Percentiles rank a stretch among this genome's conserved stretches.
These are phyloP conservation scores for Aquilaria malaccensis DNA, from an alignment of 345 rosid species.

Conservation along the genomic window DNA sequence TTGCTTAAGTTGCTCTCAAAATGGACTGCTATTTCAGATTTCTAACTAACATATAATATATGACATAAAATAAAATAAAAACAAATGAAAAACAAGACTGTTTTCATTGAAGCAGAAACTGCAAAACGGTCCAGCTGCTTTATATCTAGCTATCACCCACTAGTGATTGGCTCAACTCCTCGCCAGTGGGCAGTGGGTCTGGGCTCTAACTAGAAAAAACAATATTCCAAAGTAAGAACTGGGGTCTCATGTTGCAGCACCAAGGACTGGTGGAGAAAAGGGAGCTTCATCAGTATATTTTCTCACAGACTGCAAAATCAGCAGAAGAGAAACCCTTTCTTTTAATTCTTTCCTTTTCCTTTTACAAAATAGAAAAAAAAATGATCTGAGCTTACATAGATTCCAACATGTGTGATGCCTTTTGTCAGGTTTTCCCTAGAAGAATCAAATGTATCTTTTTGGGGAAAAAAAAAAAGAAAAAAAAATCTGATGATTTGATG, in stretches of 20 bases:
- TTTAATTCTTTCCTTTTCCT: no score
- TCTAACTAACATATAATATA: background rate
- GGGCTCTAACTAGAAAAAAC: constrained; percentile 17
- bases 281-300: background rate
- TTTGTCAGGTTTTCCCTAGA: no score
- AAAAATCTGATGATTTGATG: no score
- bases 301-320: no score
- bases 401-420: no score
- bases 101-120: background rate
- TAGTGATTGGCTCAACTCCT: constrained; percentile 23
- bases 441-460: no score
- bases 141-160: constrained; percentile 7
- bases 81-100: background rate
- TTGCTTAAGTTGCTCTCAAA: constrained; percentile 8
- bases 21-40: background rate
- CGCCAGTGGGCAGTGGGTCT: constrained; percentile 11
- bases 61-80: background rate
- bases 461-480: no score
- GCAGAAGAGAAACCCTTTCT: no score
- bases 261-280: constrained; percentile 10
- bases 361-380: no score
- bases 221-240: no score
- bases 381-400: no score
- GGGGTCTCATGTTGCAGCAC: constrained; percentile 3
- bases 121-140: constrained; percentile 18